Evolutionary conservation across 345 rosid genomes (phyloP).

Genomic region (Eucalyptus curtisii): DNA sequence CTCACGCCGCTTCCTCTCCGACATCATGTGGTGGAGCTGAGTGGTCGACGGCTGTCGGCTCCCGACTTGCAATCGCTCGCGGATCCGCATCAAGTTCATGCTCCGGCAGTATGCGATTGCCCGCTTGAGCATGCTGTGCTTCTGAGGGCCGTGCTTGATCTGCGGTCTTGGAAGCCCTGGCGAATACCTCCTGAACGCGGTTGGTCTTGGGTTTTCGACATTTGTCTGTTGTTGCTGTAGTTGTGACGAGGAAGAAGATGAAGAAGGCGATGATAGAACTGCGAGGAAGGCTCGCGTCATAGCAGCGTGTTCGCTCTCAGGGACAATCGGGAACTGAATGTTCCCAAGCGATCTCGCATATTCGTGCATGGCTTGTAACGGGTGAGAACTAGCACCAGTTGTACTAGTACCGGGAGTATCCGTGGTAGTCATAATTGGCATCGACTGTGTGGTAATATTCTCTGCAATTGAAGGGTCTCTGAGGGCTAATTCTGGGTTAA

Average conservation of each 20-base stretch:
- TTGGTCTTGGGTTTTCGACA: background rate
- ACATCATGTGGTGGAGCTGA: constrained; percentile 83
- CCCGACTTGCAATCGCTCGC: constrained; percentile 11
- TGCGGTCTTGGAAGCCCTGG: background rate
- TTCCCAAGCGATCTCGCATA: constrained; percentile 3
- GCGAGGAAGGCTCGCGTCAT: constrained; percentile 64
- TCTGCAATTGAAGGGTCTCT: background rate
- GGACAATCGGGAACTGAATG: constrained; percentile 9
- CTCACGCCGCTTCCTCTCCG: constrained; percentile 83
- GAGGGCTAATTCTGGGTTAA: background rate
- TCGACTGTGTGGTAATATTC: background rate
- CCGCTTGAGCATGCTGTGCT: constrained; percentile 40
- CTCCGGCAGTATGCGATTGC: constrained; percentile 29
- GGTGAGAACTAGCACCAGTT: constrained; percentile 1
- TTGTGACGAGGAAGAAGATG: constrained; percentile 15
- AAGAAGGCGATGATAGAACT: constrained; percentile 46
- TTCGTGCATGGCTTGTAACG: constrained; percentile 20
- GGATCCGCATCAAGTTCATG: constrained; percentile 13
- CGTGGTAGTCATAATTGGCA: background rate
- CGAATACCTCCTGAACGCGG: constrained; percentile 40
- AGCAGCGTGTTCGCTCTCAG: constrained; percentile 33
- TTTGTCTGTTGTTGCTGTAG: constrained; percentile 10
- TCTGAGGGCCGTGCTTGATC: background rate
- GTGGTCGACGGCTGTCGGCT: constrained; percentile 21
- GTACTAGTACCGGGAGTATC: background rate